These are phyloP conservation scores for Wallacemonas collosoma DNA, from an alignment of 208 protist genomes.

Conservation along the genomic window DNA sequence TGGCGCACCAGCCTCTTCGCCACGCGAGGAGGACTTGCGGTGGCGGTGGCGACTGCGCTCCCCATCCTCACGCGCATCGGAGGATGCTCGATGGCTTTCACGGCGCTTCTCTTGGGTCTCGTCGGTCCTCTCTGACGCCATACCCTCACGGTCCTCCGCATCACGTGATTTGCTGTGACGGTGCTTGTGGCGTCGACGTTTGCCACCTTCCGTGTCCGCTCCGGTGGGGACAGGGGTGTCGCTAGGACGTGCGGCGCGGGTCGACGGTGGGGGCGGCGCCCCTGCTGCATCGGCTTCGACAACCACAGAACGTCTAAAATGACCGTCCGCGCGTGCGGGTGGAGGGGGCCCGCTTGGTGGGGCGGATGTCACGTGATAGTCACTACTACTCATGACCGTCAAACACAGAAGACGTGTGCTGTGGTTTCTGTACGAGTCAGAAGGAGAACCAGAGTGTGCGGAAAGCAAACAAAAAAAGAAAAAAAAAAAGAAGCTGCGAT, in stretches of 20 bases:
- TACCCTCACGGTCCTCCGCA: not conserved
- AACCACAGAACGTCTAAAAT: conserved; percentile 6
- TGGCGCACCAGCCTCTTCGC: not conserved
- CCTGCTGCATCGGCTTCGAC: not conserved
- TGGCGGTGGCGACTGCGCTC: conserved; percentile 18
- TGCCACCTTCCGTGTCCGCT: not conserved
- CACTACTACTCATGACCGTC: not conserved
- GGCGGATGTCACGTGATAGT: not conserved
- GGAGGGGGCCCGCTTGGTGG: conserved; percentile 5
- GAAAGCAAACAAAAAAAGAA: not conserved
- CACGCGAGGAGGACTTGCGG: conserved; percentile 9
- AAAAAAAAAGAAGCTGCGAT: not conserved
- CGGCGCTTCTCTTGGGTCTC: not conserved
- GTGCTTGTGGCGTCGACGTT: conserved; percentile 11
- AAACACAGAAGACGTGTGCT: not conserved
- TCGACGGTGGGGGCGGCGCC: not conserved
- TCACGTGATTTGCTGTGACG: conserved; percentile 2
- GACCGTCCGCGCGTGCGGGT: not conserved
- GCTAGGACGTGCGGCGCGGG: not conserved
- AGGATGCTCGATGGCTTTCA: not conserved
- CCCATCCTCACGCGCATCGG: not conserved
- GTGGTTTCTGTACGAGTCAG: too few relatives aligned
- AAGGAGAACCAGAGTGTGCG: not conserved
- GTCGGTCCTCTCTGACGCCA: not conserved
- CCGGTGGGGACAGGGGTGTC: not conserved